Conservation (phyloP, 805 yeast genomes). For the Candida ipomoeae region DNA sequence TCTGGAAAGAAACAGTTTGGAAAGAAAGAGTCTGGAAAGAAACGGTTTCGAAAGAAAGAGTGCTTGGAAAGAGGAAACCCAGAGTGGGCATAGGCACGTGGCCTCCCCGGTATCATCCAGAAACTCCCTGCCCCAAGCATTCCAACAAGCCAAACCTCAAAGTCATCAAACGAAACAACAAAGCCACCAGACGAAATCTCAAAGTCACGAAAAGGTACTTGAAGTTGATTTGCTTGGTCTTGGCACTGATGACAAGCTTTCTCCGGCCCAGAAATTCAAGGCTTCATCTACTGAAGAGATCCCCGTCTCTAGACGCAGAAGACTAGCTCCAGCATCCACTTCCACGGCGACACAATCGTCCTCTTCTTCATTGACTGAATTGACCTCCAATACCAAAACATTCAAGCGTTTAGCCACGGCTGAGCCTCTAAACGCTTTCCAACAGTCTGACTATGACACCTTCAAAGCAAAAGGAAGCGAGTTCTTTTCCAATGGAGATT, state of each 20-base stretch:
- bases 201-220: background rate
- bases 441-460: conserved; percentile 42
- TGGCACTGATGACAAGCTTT: conserved; percentile 5
- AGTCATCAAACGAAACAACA: background rate
- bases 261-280: conserved; percentile 28
- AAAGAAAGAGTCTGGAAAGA: background rate
- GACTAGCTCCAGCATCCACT: background rate
- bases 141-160: too few relatives aligned
- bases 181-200: background rate
- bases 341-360: too few relatives aligned
- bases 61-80: background rate
- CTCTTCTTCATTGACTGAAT: background rate
- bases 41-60: too few relatives aligned
- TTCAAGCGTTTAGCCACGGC: conserved; percentile 9
- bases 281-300: conserved; percentile 17
- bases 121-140: background rate
- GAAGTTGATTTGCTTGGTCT: conserved; percentile 29
- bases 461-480: conserved; percentile 55
- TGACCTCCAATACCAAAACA: background rate
- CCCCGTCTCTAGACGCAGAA: conserved; percentile 23
- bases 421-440: conserved; percentile 34
- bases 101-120: background rate
- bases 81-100: background rate
- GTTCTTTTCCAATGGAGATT: conserved; percentile 80
- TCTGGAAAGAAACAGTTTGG: too few relatives aligned